These are phyloP conservation scores for Tremellales sp. DNA, from an alignment of 1,284 basidiomycete species.

Conservation along the genomic window DNA sequence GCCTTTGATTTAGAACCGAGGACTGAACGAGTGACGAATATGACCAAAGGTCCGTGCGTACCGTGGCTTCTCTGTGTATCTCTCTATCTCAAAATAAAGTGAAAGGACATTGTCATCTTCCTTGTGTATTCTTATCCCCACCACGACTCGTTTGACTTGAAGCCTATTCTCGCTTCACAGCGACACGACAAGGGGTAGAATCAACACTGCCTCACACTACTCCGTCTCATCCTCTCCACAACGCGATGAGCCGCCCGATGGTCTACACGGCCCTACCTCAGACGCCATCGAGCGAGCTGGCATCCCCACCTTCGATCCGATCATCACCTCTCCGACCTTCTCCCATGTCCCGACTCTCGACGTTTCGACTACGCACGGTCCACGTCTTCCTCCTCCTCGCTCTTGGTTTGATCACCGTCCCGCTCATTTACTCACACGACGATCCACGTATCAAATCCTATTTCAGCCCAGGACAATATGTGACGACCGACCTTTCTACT, in stretches of 20 bases:
- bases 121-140: too few species aligned
- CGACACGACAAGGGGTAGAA: too few species aligned
- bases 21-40: too few species aligned
- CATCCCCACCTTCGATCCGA: conserved; percentile 1
- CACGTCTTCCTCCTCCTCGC: conserved; percentile 52
- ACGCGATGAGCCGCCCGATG: background rate
- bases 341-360: conserved; percentile 1
- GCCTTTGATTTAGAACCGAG: too few species aligned
- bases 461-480: conserved; percentile 5
- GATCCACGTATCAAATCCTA: conserved; percentile 5
- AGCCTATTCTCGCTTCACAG: too few species aligned
- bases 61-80: too few species aligned
- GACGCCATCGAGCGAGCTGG: conserved; percentile 6
- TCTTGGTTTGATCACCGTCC: conserved; percentile 39
- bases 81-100: too few species aligned
- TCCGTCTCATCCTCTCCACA: too few species aligned
- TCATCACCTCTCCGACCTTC: background rate
- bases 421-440: conserved; percentile 4
- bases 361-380: conserved; percentile 5
- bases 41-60: too few species aligned
- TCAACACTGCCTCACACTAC: too few species aligned
- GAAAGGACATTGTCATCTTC: too few species aligned
- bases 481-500: conserved; percentile 8
- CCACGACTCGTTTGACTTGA: too few species aligned
- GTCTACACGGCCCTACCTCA: background rate